These are phyloP conservation scores for Dendrocalamus latiflorus DNA, from an alignment of 202 grass and related monocot genomes.

Conservation along the genomic window DNA sequence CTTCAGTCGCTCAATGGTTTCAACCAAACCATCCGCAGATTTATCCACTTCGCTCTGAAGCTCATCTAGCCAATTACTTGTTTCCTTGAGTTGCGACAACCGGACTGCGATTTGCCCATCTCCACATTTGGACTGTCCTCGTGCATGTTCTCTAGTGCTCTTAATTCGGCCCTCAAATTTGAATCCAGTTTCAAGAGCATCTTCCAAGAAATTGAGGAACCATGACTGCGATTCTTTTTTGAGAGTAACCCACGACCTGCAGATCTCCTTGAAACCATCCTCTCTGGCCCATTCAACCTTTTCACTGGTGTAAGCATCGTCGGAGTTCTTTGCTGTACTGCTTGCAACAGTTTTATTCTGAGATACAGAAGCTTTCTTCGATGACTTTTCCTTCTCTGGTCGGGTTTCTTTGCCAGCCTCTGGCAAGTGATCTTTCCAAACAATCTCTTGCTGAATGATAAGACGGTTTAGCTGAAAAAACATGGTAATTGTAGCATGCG, in stretches of 20 bases:
- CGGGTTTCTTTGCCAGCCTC: conserved; percentile 41
- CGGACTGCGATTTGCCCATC: conserved; percentile 68
- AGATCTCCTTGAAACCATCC: conserved; percentile 86
- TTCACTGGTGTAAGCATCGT: conserved; percentile 47
- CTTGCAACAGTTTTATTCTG: conserved; percentile 38
- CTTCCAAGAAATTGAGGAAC: conserved; percentile 83
- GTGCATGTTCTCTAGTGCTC: conserved; percentile 39
- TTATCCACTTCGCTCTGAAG: conserved; percentile 35
- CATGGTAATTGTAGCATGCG: conserved; percentile 61
- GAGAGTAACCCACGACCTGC: conserved; percentile 63
- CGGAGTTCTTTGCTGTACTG: conserved; percentile 36
- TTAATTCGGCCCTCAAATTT: conserved; percentile 48
- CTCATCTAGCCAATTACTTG: conserved; percentile 87
- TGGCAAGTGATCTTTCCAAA: conserved; percentile 48
- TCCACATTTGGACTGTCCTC: conserved; percentile 47
- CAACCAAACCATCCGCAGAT: conserved; percentile 34
- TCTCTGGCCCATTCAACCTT: conserved; percentile 75
- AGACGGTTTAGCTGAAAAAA: conserved; percentile 79
- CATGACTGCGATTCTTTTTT: conserved; percentile 59
- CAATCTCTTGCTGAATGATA: conserved; percentile 58
- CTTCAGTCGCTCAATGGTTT: conserved; percentile 73
- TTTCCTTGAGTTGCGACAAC: conserved; percentile 87
- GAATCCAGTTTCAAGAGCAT: conserved; percentile 62
- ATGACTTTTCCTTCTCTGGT: conserved; percentile 56
- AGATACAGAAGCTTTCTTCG: conserved; percentile 43